These are phyloP conservation scores for Phialophora expanda DNA, from an alignment of 2,329 filamentous ascomycete species.

Conservation along the genomic window DNA sequence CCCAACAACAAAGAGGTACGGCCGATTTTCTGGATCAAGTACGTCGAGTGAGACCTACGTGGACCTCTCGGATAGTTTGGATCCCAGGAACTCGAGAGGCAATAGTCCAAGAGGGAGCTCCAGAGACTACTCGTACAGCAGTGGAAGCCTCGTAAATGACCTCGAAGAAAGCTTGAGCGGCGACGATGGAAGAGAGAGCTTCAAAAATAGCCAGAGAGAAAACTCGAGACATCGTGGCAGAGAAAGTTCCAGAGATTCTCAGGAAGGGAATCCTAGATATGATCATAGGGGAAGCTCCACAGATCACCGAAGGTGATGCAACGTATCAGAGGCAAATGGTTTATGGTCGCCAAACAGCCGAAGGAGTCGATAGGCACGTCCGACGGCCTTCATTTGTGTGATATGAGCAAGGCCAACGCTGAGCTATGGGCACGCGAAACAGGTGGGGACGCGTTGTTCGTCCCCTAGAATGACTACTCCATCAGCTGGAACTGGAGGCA, in stretches of 20 bases:
- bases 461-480: not conserved
- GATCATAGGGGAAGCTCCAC: not conserved
- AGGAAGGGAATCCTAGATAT: not conserved
- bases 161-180: not conserved
- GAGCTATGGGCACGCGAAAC: not conserved
- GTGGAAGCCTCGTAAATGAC: not conserved
- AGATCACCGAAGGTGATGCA: not conserved
- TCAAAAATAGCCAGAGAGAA: not conserved
- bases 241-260: not conserved
- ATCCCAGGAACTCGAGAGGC: not conserved
- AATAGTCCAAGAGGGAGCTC: not conserved
- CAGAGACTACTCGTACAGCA: not conserved
- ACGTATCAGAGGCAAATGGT: not conserved
- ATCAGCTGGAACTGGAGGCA: not conserved
- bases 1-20: not conserved
- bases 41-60: not conserved
- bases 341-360: not conserved
- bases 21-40: not conserved
- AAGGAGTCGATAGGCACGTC: not conserved
- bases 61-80: not conserved
- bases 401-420: not conserved
- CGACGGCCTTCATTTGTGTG: not conserved
- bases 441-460: not conserved
- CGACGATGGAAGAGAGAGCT: not conserved
- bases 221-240: not conserved